Base-by-base conservation (phyloP, 139 green algal genomes). In the Klebsormidium nitens region DNA sequence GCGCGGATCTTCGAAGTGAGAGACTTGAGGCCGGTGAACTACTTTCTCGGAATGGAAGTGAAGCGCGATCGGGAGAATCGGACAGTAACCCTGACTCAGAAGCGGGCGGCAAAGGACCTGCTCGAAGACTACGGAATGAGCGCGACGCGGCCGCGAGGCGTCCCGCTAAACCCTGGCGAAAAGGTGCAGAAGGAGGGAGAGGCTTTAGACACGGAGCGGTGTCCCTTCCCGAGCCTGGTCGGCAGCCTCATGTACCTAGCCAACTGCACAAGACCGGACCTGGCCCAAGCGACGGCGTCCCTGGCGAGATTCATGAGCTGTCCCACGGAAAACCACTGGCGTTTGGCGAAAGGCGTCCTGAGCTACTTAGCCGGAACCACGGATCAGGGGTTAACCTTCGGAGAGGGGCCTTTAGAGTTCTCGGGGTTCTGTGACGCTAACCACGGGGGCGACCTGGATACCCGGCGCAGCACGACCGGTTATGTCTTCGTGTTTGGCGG, bases 21-120 rank as follows among this genome's bases (percentile, higher is more conserved):
- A 50, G 42, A 50, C 14, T n/a, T 50, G 47, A 5, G 69, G 4
- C 0, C 31, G 17, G 57, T 36, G 40, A 69, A 3, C n/a, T 72
- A 60, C 36, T 80, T 80, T 48, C 57, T 78, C 1, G 59, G 64
- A 31, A 74, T 74, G 67, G 8, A 64, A 5, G 64, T 77, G 1
- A 2, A 44, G 19, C 38, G 63, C 23, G 56, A 83, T 47, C 42
- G 66, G 26, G 66, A 59, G 34, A 42, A 57, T 5, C 49, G 64
- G 3, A 67, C 63, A 36, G 56, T 85, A 55, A 81, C 67, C 29
- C 31, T 81, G 0, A 69, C 37, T 11, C 36, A 69, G 47, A 57
- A 78, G 48, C 58, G n/a, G n/a, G n/a, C n/a, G n/a, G n/a, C n/a
- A n/a, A n/a, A n/a, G n/a, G n/a, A n/a, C n/a, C n/a, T n/a, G n/a